Evolutionary conservation across 345 rosid genomes (phyloP), one percentile per base, ranked within the genome.

Genomic region (Erysimum cheiranthoides): DNA sequence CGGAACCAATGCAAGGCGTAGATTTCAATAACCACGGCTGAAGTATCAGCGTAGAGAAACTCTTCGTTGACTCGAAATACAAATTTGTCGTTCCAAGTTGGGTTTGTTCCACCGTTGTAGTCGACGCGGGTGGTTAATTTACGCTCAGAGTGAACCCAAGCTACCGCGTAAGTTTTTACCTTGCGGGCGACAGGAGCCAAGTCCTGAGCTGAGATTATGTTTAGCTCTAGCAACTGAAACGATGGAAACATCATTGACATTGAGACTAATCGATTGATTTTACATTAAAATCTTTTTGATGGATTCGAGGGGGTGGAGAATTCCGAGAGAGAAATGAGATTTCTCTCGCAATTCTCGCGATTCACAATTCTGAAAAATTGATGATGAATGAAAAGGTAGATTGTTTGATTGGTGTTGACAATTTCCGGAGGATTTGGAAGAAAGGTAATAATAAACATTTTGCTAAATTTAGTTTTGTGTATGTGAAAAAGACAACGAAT

Each of bases 81-180:
- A 4, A 92, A 92, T 62, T 94, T 92, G 74, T 94, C 98, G 16
- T 94, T 92, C 98, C 98, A 94, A 0, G 93, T 89, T 28, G 98
- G 98, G 73, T 83, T 90, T 79, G 73, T 40, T 50, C 85, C 85
- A 64, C 97, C 96, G 8, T 66, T 30, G 16, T 81, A 67, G 58
- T 90, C 93, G 4, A 92, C 85, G 0, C 97, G 84, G 3, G 98
- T 94, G 10, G 96, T 82, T 12, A 94, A 93, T 74, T 86, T 92
- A 1, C 96, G 86, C 25, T 90, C 80, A 0, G 89, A 82, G 59
- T 89, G 92, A 35, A 94, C 89, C 98, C 98, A 94, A 3, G 89
- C 96, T 1, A 92, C 88, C 0, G 96, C 98, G 49, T 92, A 94
- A 50, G 97, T 84, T 32, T 85, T 83, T 88, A 89, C 90, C 64